Base-by-base conservation (phyloP, 768 basidiomycete species). In the Holtermanniella nyarrowii region DNA sequence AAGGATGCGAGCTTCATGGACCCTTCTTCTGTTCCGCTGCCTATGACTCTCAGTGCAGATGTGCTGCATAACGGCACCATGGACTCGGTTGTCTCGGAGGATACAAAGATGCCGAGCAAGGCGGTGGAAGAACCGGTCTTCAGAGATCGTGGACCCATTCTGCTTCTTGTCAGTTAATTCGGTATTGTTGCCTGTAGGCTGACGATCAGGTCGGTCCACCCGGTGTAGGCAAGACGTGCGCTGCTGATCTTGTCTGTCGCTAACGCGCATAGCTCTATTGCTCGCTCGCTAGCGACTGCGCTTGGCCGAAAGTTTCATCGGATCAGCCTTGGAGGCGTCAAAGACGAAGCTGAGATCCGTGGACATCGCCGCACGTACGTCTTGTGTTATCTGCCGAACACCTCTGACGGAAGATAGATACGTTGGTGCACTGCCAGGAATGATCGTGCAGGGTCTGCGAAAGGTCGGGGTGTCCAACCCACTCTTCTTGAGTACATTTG, bases 321-420 rank as follows among this genome's bases (percentile, higher is more conserved):
- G 11, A 90, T 95, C 56, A 84, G 87, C 1, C 77, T 95, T 0
- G 90, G 90, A 11, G 90, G 91, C 25, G 87, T 95, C 5, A 78
- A 90, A 2, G 90, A 96, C 61, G 91, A 96, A 70, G 90, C 87
- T 0, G 84, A 85, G 67, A 83, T 86, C 46, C 76, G 84, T 43
- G 84, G 84, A 1, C 84, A 86, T 58, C 72, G 78, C 65, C 76
- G 90, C 48, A 96, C 91, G 21, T 63, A 21, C 57, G 61, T 46
- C n/a, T n/a, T n/a, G n/a, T n/a, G n/a, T n/a, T n/a, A n/a, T n/a
- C n/a, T n/a, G n/a, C n/a, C n/a, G n/a, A n/a, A 37, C 16, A 37
- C 16, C 31, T 37, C 10, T 37, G 31, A 37, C 16, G 31, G 7
- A 37, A 37, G 7, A 37, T 16, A 37, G 62, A 16, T 96, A 95